Conservation (phyloP, 2,329 filamentous ascomycete species). For the Aureobasidium sp. region DNA sequence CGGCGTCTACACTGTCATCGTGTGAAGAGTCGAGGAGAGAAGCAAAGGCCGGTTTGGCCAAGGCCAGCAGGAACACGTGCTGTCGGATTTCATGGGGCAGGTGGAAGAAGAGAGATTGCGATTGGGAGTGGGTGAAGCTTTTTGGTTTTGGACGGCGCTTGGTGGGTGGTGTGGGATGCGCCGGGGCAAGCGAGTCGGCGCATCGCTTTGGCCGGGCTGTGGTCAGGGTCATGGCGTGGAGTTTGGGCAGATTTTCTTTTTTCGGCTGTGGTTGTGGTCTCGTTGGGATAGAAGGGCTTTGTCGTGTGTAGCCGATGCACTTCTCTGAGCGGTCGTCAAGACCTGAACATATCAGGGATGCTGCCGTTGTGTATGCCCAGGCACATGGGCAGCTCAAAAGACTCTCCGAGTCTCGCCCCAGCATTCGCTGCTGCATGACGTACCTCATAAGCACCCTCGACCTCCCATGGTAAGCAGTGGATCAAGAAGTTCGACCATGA, state of each 20-base stretch:
- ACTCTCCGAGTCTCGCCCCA: background rate
- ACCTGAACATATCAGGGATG: background rate
- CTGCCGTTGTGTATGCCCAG: background rate
- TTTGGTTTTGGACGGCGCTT: background rate
- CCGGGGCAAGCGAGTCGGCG: background rate
- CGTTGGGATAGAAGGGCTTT: background rate
- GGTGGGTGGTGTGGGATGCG: background rate
- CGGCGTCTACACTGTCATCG: constrained; percentile 6
- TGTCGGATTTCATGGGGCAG: constrained; percentile 20
- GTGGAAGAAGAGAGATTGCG: constrained; percentile 12
- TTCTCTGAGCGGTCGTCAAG: background rate
- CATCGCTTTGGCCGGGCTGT: background rate
- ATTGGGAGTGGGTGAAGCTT: background rate
- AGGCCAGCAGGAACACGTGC: constrained; percentile 18
- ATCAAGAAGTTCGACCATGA: background rate
- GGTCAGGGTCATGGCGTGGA: constrained; percentile 7
- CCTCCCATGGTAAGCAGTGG: background rate
- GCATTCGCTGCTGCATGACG: constrained; percentile 8
- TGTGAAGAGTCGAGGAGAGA: constrained; percentile 4
- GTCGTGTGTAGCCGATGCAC: background rate
- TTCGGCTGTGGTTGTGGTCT: background rate
- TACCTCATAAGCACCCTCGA: background rate
- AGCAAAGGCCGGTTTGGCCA: constrained; percentile 1
- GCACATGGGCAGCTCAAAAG: background rate
- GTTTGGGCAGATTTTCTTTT: background rate